These are phyloP conservation scores for Phytomonas sp. DNA, from an alignment of 208 protist species.

Conservation along the genomic window DNA sequence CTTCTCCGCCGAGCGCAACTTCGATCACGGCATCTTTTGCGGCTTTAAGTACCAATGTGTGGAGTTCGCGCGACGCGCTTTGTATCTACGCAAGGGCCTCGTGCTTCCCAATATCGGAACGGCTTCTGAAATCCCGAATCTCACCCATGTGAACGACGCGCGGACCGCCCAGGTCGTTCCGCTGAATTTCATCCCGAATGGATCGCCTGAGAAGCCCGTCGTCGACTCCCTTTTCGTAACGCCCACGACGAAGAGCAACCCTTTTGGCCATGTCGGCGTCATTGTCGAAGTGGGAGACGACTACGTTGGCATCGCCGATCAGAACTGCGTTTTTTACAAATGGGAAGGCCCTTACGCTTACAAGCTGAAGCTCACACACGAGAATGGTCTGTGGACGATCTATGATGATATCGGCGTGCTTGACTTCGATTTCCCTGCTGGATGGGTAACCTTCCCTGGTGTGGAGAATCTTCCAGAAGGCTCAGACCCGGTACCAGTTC, in stretches of 20 bases:
- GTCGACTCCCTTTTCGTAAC: conserved; percentile 74
- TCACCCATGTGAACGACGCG: conserved; percentile 57
- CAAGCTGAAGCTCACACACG: conserved; percentile 43
- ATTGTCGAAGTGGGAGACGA: conserved; percentile 84
- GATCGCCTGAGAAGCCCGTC: conserved; percentile 47
- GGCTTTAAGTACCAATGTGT: conserved; percentile 89
- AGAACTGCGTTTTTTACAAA: conserved; percentile 83
- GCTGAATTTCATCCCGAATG: conserved; percentile 46
- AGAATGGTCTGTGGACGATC: conserved; percentile 53
- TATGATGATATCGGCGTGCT: conserved; percentile 48
- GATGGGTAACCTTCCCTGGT: conserved; percentile 80
- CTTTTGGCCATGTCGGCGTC: conserved; percentile 66
- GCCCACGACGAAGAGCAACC: conserved; percentile 34
- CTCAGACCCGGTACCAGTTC: conserved; percentile 25
- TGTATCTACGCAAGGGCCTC: conserved; percentile 69
- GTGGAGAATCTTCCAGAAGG: conserved; percentile 24
- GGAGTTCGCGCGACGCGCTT: conserved; percentile 83
- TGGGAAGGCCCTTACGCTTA: conserved; percentile 56
- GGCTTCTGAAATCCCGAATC: conserved; percentile 72
- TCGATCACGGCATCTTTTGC: conserved; percentile 67
- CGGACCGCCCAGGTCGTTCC: conserved; percentile 39
- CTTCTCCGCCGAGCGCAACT: conserved; percentile 80
- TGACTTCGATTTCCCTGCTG: conserved; percentile 50
- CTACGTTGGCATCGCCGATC: conserved; percentile 77
- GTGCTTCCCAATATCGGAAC: conserved; percentile 75